phyloP scores from a whole-genome alignment of 1,284 basidiomycete species.

The Fomitopsis schrenkii region DNA sequence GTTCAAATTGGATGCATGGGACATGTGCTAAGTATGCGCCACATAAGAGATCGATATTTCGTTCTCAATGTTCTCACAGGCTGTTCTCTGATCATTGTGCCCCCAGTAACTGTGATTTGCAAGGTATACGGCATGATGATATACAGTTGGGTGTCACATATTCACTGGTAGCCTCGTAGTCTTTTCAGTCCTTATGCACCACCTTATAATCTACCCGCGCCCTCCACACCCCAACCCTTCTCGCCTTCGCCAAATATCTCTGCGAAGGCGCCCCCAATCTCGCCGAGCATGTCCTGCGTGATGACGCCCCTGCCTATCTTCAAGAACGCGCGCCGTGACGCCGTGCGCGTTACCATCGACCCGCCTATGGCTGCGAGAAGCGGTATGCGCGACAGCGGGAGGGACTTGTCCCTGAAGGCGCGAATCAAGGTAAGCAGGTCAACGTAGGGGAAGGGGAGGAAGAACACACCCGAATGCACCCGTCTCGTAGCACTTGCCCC shows the following conservation, averaged over 20 bases:
- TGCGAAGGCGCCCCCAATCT: conserved; percentile 71
- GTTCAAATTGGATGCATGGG: no score
- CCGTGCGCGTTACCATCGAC: conserved; percentile 82
- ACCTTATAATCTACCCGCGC: conserved; percentile 1
- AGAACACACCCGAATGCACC: conserved; percentile 65
- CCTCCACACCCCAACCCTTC: conserved; percentile 22
- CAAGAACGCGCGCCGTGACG: conserved; percentile 73
- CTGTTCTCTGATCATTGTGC: no score
- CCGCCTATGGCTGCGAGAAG: conserved; percentile 87
- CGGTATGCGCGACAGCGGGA: conserved; percentile 64
- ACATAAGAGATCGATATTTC: no score
- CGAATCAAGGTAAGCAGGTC: conserved; percentile 1
- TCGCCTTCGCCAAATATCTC: conserved; percentile 64
- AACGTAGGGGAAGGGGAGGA: neutral
- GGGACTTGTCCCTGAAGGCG: conserved; percentile 38
- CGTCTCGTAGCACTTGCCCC: conserved; percentile 89
- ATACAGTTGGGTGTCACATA: neutral
- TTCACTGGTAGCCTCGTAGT: neutral
- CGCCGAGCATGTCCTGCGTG: conserved; percentile 84
- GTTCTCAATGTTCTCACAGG: no score
- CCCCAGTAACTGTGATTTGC: no score
- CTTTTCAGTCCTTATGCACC: neutral
- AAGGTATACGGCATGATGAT: neutral
- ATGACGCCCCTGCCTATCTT: conserved; percentile 78
- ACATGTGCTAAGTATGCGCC: no score